Base-by-base conservation (phyloP, 805 yeast genomes). In the Ogataea nakhonphanomensis region DNA sequence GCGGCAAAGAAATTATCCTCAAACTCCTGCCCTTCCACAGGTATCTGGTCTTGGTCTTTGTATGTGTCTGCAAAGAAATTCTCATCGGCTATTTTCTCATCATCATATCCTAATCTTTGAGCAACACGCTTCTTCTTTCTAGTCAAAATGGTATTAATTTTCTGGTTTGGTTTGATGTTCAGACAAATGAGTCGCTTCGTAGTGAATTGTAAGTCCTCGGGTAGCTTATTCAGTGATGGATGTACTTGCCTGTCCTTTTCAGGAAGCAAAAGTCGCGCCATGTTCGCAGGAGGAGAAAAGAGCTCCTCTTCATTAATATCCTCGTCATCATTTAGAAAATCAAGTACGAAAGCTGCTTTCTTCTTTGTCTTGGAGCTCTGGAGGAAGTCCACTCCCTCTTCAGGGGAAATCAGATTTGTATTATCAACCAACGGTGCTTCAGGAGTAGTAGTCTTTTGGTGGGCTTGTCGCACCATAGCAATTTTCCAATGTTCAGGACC, bases 401-500 rank as follows among this genome's bases (percentile, higher is more conserved):
- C 17, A n/a, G 33, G 37, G 24, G 13, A 26, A 6, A 25, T 13
- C 11, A 14, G 11, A 6, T 28, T 20, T 9, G 25, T 22, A 4
- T 10, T 29, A 9, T 33, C 35, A 12, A 22, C 12, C 5, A 32
- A 33, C 4, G 20, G 33, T 5, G 7, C 5, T 9, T 28, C 46
- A 3, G 44, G 43, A 4, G 33, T 34, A 5, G 33, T 8, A 25
- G 15, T 23, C 15, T 32, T 32, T n/a, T 46, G 43, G 9, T 39
- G 41, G 1, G 41, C 37, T 28, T 47, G 37, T 23, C 46, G 53
- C 13, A 52, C 38, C 27, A 78, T 74, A 30, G 74, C 67, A 8
- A 91, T 83, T 61, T 84, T 84, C 97, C 97, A 91, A 62, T 87
- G 95, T 49, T 86, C 91, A 10, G 91, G 84, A 7, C 97, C 97